Evolutionary conservation across 2,329 filamentous ascomycete species (phyloP).

Genomic region (Fusarium proliferatum): DNA sequence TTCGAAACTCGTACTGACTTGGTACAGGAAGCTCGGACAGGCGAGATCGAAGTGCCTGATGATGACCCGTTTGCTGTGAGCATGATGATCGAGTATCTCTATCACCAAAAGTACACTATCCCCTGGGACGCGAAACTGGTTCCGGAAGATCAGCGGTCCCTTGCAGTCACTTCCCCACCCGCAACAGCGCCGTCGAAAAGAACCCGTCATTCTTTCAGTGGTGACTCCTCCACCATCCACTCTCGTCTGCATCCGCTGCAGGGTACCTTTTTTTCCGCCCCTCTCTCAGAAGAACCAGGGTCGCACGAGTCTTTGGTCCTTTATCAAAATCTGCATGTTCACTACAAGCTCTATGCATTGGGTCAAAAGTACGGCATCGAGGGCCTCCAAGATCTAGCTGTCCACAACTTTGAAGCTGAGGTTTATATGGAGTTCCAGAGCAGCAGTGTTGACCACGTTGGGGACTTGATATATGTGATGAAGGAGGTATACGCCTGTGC

Average conservation of each 20-base stretch:
- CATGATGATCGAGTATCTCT: background rate
- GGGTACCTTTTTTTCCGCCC: accelerated
- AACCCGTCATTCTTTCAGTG: background rate
- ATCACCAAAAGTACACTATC: background rate
- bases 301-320: accelerated
- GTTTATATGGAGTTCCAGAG: accelerated
- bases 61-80: background rate
- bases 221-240: background rate
- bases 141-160: accelerated
- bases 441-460: accelerated
- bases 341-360: background rate
- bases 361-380: background rate
- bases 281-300: background rate
- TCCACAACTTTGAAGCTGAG: background rate
- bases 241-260: background rate
- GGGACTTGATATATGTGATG: background rate
- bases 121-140: accelerated
- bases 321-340: background rate
- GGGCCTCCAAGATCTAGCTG: background rate
- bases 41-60: accelerated
- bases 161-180: accelerated
- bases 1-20: background rate
- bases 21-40: background rate
- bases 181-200: background rate
- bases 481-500: background rate